Base-by-base conservation (phyloP, 2,329 filamentous ascomycete species). In the Cadophora gregata region DNA sequence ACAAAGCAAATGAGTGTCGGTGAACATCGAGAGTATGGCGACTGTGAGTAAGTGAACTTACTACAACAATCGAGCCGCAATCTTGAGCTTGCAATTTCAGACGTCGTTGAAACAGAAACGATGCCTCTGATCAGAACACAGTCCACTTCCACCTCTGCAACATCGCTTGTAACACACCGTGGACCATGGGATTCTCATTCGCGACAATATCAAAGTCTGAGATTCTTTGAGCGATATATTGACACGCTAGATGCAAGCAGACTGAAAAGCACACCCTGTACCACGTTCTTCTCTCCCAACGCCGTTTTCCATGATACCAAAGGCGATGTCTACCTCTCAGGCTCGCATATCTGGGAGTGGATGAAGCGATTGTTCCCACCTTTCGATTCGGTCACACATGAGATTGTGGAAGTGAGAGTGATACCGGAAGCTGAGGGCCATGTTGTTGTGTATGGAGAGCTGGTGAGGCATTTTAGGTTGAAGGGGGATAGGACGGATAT, bases 181-280 rank as follows among this genome's bases (percentile, higher is more conserved):
- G 94, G 95, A 77, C 97, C 94, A 72, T 97, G 94, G 94, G 64
- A 97, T 85, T 91, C 91, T 85, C 97, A 97, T 87, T 85, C 87
- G 74, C 92, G 92, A 74, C 93, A 97, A 82, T 91, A 97, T 74
- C 94, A 93, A 8, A 42, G 47, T 16, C 63, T 70, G 4, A 55
- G 55, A 12, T 70, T 71, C 59, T 61, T 71, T 29, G 68, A 68
- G 50, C 60, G 55, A 48, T 70, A 66, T 12, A 14, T 53, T 5
- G 27, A 53, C 5, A 53, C 50, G 4, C 16, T 53, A 16, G 50
- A 53, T 53, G 50, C 27, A 16, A 53, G 50, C 50, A 53, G n/a
- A 31, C 27, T 65, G 45, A 29, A 27, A 21, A 24, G 14, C 12
- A 25, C 55, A 21, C 47, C 64, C 1, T 66, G 25, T 33, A 47